Evolutionary conservation across 2,329 filamentous ascomycete genomes (phyloP), one percentile per base, ranked within the genome.

Genomic region (Fusarium siculi): DNA sequence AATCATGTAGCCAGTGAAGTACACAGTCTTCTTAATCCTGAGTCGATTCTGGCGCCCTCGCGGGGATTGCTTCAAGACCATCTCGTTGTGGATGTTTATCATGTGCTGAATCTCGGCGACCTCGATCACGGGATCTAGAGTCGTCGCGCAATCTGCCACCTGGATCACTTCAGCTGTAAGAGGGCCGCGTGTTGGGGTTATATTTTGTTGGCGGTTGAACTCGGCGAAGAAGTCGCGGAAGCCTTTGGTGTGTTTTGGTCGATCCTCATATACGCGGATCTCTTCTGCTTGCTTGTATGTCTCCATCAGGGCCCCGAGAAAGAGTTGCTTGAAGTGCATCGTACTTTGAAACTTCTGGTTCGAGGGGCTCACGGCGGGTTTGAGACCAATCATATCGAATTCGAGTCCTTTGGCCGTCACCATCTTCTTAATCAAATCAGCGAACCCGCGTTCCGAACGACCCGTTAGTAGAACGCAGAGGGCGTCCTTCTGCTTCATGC

Each of bases 1-100:
- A 73, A 99, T 92, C 82, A 97, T 90, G 82, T 99, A 98, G 55
- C 94, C 94, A 4, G 96, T 98, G 83, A 96, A 98, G 82, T 95
- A 94, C 55, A 97, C 92, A 4, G 91, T 94, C 80, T 95, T 95
- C 81, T 93, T 94, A 80, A 99, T 94, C 75, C 89, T 87, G 68
- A 96, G 86, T 50, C 83, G 84, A 44, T 83, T 80, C 53, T 81
- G 81, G 32, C 81, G 82, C 21, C 76, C 67, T 46, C 84, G 65
- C 79, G 82, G 54, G 71, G 82, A 73, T 53, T 80, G 76, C 30
- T 77, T 78, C 12, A 68, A 66, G 50, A 83, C 64, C 30, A 88
- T 84, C 7, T 84, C 82, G 80, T 98, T 99, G 85, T 98, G 96
- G 25, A 89, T 86, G 79, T 97, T 96, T 83, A 98, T 92, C 86